Conservation (phyloP, 805 yeast species). For the Zygosaccharomyces siamensis region DNA sequence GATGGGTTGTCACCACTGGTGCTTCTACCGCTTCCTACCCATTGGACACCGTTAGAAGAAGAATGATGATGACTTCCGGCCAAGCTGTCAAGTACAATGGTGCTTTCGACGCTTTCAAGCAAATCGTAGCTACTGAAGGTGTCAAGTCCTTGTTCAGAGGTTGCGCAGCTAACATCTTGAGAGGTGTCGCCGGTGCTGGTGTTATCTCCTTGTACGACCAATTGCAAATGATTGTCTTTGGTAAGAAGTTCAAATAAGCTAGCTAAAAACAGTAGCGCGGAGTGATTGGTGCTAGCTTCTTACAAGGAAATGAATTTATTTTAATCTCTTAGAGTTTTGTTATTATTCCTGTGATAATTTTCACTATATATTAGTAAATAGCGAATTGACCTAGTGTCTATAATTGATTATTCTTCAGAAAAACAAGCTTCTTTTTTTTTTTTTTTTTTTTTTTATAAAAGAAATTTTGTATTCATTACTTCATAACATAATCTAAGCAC, state of each 20-base stretch:
- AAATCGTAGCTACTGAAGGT: constrained; percentile 97
- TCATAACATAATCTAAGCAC: constrained; percentile 1
- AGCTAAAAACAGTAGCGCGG: neutral
- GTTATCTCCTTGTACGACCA: constrained; percentile 97
- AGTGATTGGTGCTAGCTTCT: neutral
- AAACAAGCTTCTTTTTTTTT: neutral
- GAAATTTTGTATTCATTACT: neutral
- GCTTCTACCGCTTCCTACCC: constrained; percentile 99
- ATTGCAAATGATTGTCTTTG: constrained; percentile 89
- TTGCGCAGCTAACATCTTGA: constrained; percentile 98
- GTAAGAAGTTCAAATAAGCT: constrained; percentile 81
- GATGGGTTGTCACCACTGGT: constrained; percentile 98
- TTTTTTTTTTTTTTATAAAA: too few species aligned
- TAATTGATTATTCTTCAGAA: neutral
- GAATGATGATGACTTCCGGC: constrained; percentile 99
- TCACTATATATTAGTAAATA: constrained; percentile 7
- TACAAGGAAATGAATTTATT: neutral
- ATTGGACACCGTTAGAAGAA: constrained; percentile 98
- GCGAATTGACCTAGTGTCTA: constrained; percentile 6
- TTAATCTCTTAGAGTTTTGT: constrained; percentile 10
- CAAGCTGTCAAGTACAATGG: constrained; percentile 95
- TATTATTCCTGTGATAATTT: constrained; percentile 14
- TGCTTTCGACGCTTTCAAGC: constrained; percentile 87
- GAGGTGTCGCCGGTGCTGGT: constrained; percentile 99
- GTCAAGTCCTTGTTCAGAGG: constrained; percentile 91